Percentiles rank a stretch among this genome's conserved stretches.
Conservation (phyloP, 805 yeast species). For the Candida anglica region DNA sequence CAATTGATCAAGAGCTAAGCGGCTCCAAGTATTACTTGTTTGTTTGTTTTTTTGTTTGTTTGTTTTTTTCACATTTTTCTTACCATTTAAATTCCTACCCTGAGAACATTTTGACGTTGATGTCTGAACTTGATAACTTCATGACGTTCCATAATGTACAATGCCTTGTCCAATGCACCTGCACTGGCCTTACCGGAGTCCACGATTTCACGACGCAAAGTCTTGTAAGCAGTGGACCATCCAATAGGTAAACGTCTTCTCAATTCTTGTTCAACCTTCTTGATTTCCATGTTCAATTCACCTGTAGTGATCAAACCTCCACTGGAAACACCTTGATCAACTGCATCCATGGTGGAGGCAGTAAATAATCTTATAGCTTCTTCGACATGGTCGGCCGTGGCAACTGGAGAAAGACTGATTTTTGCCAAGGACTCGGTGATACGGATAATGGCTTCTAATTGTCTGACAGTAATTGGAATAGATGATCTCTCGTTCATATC, state of each 20-base stretch:
- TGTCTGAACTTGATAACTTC: constrained; percentile 86
- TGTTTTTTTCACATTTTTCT: no score
- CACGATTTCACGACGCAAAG: constrained; percentile 79
- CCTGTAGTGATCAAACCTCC: constrained; percentile 45
- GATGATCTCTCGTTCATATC: constrained; percentile 86
- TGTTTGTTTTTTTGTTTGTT: no score
- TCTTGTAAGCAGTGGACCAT: constrained; percentile 87
- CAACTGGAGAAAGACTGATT: constrained; percentile 75
- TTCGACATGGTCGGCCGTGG: constrained; percentile 84
- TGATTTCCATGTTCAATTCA: constrained; percentile 66
- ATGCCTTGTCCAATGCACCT: constrained; percentile 77
- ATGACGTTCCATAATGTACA: constrained; percentile 76
- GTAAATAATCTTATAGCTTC: constrained; percentile 93
- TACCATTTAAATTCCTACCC: constrained; percentile 55
- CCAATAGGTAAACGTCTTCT: constrained; percentile 92
- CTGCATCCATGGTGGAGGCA: constrained; percentile 98
- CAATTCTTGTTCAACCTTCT: constrained; percentile 76
- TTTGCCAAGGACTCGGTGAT: constrained; percentile 94
- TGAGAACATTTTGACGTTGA: constrained; percentile 77
- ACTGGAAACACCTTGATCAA: constrained; percentile 55
- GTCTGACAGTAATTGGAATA: constrained; percentile 96
- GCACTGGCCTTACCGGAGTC: constrained; percentile 58
- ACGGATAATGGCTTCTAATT: constrained; percentile 94
- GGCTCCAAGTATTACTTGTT: no score
- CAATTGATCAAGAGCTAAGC: no score